Conservation (phyloP, 768 basidiomycete species). For the Lactifluus echinatus region DNA sequence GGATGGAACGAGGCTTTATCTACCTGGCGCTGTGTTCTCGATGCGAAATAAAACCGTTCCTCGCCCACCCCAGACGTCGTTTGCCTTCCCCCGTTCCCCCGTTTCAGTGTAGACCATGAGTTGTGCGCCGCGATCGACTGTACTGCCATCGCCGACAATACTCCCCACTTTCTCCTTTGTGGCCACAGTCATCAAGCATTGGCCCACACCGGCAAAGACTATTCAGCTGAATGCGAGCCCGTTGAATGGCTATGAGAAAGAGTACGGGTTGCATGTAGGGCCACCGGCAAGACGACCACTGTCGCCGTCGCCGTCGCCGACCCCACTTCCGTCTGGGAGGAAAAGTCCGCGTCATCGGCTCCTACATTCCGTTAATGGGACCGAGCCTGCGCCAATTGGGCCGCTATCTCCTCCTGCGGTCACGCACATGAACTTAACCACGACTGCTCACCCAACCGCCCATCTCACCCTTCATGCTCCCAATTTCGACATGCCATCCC, state of each 20-base stretch:
- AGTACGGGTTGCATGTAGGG: too few relatives aligned
- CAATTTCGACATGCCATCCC: slow-evolving; percentile 70
- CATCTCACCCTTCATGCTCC: slow-evolving; percentile 78
- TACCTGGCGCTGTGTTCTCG: background rate
- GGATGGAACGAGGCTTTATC: slow-evolving; percentile 3
- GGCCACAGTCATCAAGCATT: slow-evolving; percentile 54
- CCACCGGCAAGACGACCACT: slow-evolving; percentile 19
- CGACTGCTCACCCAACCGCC: slow-evolving; percentile 46
- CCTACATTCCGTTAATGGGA: slow-evolving; percentile 18
- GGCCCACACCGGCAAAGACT: slow-evolving; percentile 43
- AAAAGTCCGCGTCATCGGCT: slow-evolving; percentile 9
- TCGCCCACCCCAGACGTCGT: background rate
- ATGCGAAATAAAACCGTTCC: background rate
- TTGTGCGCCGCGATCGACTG: background rate
- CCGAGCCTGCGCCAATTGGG: slow-evolving; percentile 36
- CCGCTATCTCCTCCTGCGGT: slow-evolving; percentile 38
- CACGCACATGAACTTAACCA: slow-evolving; percentile 35
- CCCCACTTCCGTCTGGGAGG: slow-evolving; percentile 1
- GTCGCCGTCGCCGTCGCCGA: slow-evolving; percentile 22
- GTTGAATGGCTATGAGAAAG: slow-evolving; percentile 23
- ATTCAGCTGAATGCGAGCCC: slow-evolving; percentile 34
- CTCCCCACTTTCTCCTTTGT: slow-evolving; percentile 8
- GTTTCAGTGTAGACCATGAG: background rate
- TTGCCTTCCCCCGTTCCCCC: background rate
- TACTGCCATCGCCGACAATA: background rate